phyloP scores from a whole-genome alignment of 2,329 filamentous ascomycete species.

The Colletotrichum ledebouriae region DNA sequence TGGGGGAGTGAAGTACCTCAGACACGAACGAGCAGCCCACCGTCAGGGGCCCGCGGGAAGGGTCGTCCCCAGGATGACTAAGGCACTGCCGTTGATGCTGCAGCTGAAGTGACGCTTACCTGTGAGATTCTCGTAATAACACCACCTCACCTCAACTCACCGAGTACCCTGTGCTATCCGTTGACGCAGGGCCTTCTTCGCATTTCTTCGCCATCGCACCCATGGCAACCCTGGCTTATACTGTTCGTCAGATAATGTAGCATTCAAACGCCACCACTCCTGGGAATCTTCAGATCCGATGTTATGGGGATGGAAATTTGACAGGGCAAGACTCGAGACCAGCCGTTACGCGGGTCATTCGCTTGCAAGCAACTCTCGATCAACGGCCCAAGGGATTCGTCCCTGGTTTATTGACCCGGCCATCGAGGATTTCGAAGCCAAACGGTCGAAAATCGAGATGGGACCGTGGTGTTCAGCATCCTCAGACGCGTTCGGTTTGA shows the following conservation, averaged over 20 bases:
- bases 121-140: constrained; percentile 9
- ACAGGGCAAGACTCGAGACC: constrained; percentile 15
- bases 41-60: neutral
- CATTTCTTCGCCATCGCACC: constrained; percentile 4
- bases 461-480: constrained; percentile 7
- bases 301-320: constrained; percentile 22
- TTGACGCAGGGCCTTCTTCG: constrained; percentile 10
- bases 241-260: constrained; percentile 28
- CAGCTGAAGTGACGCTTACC: neutral
- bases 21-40: too few species aligned
- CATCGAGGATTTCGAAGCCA: constrained; percentile 1
- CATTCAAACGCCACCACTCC: constrained; percentile 15
- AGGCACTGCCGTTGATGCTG: neutral
- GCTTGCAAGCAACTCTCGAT: neutral
- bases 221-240: constrained; percentile 17
- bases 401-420: neutral
- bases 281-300: constrained; percentile 25
- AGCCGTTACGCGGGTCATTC: constrained; percentile 5
- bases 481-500: constrained; percentile 40
- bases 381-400: neutral
- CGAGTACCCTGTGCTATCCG: constrained; percentile 7
- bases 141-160: constrained; percentile 11
- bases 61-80: constrained; percentile 21
- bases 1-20: neutral
- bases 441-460: constrained; percentile 4